Evolutionary conservation across 164 flowering plant genomes (phyloP).

Genomic region (Chimonanthus praecox): DNA sequence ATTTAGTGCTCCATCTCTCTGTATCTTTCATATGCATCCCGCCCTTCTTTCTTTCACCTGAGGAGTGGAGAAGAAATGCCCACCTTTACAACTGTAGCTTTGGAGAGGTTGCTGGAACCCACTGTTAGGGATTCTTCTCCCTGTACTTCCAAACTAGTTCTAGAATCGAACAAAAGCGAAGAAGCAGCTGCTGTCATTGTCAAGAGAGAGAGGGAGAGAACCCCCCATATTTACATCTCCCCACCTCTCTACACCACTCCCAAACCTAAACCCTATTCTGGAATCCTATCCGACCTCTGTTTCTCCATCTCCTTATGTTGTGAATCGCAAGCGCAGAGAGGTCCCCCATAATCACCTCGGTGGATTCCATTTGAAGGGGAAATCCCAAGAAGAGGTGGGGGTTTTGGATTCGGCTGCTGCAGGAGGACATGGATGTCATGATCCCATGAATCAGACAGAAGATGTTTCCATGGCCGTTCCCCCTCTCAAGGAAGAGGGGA

Average conservation of each 20-base stretch:
- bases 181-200: not conserved
- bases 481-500: not conserved
- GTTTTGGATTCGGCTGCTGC: not conserved
- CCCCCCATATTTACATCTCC: conserved; percentile 22
- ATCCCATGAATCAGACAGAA: too few relatives aligned
- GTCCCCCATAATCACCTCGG: not conserved
- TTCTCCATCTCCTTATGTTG: conserved; percentile 69
- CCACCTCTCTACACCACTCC: conserved; percentile 77
- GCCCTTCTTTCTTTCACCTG: not conserved
- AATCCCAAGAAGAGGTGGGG: not conserved
- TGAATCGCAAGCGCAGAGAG: conserved; percentile 61
- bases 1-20: not conserved
- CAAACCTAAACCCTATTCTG: conserved; percentile 63
- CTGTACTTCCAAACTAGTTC: not conserved
- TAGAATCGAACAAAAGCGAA: not conserved
- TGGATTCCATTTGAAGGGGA: not conserved
- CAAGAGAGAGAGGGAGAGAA: not conserved
- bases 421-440: not conserved
- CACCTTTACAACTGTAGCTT: conserved; percentile 56
- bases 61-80: conserved; percentile 42
- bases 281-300: conserved; percentile 64
- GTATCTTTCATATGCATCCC: not conserved
- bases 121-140: conserved; percentile 26
- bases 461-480: not conserved
- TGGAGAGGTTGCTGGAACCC: conserved; percentile 72